Conservation (phyloP, 129 eudicot species). For the Scalesia atractyloides region DNA sequence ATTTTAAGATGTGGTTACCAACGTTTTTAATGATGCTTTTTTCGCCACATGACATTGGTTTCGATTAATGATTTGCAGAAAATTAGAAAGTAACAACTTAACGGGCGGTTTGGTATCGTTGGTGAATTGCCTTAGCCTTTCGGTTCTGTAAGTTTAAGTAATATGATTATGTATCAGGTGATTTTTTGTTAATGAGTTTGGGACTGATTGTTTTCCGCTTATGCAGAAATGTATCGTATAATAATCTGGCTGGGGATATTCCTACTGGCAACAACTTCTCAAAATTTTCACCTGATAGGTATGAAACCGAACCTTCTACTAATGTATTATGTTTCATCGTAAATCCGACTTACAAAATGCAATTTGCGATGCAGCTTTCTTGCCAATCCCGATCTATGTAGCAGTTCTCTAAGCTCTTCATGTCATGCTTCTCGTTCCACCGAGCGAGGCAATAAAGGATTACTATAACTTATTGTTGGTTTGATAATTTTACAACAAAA, state of each 20-base stretch:
- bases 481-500: neutral
- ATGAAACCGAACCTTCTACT: constrained; percentile 1
- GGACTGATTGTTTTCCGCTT: constrained; percentile 1
- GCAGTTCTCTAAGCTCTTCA: constrained; percentile 61
- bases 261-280: constrained; percentile 87
- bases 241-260: constrained; percentile 72
- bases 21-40: neutral
- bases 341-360: neutral
- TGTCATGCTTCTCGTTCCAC: constrained; percentile 65
- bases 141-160: constrained; percentile 59
- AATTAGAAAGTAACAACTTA: constrained; percentile 73
- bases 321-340: neutral
- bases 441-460: constrained; percentile 54
- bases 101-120: constrained; percentile 75
- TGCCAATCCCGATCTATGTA: constrained; percentile 82
- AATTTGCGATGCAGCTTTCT: constrained; percentile 51
- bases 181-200: neutral
- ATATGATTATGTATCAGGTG: neutral
- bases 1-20: neutral
- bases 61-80: constrained; percentile 46
- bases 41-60: constrained; percentile 5
- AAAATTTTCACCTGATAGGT: constrained; percentile 91
- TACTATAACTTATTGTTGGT: neutral
- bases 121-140: constrained; percentile 78
- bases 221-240: constrained; percentile 88